Conservation (phyloP, 768 basidiomycete species). For the Suillus lakei region DNA sequence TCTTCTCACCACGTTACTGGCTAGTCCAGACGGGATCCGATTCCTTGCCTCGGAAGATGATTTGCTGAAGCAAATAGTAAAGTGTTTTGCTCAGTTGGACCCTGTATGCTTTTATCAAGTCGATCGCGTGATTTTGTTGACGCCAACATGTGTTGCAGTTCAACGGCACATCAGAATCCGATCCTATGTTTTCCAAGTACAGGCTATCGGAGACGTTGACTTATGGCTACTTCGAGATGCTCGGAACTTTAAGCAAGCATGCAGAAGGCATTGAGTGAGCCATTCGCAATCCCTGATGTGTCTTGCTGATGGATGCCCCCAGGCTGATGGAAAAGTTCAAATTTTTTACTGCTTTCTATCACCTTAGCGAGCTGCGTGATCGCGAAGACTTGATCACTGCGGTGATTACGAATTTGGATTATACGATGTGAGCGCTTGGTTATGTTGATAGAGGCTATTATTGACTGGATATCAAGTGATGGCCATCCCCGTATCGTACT, state of each 20-base stretch:
- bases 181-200: conserved; percentile 85
- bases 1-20: conserved; percentile 80
- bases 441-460: conserved; percentile 10
- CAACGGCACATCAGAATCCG: conserved; percentile 71
- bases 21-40: conserved; percentile 80
- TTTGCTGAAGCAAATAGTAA: conserved; percentile 80
- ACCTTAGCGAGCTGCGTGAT: conserved; percentile 87
- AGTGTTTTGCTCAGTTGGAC: conserved; percentile 91
- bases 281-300: neutral
- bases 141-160: conserved; percentile 48
- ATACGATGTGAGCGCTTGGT: conserved; percentile 67
- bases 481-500: conserved; percentile 93
- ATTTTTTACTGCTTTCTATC: conserved; percentile 95
- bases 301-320: neutral
- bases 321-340: conserved; percentile 91
- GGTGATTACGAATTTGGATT: conserved; percentile 91
- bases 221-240: conserved; percentile 94
- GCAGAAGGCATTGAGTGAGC: conserved; percentile 85
- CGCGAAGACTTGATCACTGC: conserved; percentile 92
- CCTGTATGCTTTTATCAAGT: conserved; percentile 57
- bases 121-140: neutral
- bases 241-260: conserved; percentile 88
- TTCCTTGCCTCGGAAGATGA: conserved; percentile 85
- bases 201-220: conserved; percentile 83
- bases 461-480: conserved; percentile 58